Percentiles rank a stretch among this genome's conserved stretches.
These are phyloP conservation scores for Colletotrichum aenigma DNA, from an alignment of 2,329 filamentous ascomycete genomes.

Conservation along the genomic window DNA sequence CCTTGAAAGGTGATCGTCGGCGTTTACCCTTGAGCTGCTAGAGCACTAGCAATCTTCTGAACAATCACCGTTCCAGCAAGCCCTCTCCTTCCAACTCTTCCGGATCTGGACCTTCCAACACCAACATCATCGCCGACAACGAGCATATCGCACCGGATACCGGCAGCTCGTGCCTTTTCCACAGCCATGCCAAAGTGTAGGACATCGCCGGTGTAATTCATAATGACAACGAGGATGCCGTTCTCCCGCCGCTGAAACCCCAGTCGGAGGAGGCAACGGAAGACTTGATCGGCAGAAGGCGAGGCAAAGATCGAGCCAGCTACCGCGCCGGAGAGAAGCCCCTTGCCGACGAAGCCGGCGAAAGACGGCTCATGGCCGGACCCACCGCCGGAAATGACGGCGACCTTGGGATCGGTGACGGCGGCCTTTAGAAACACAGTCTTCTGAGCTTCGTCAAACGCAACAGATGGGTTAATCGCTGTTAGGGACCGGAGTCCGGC, in stretches of 20 bases:
- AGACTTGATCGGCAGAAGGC: slow-evolving; percentile 77
- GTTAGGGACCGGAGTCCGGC: slow-evolving; percentile 28
- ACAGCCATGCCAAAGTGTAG: slow-evolving; percentile 58
- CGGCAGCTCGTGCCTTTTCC: slow-evolving; percentile 67
- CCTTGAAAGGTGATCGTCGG: background rate
- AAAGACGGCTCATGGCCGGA: slow-evolving; percentile 85
- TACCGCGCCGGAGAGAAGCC: slow-evolving; percentile 76
- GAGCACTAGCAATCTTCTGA: slow-evolving; percentile 66
- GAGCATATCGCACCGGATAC: slow-evolving; percentile 67
- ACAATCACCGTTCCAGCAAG: slow-evolving; percentile 70
- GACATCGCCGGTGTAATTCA: background rate
- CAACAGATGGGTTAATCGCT: background rate
- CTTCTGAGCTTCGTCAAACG: slow-evolving; percentile 23
- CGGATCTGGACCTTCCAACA: slow-evolving; percentile 62
- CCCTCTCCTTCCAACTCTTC: slow-evolving; percentile 69
- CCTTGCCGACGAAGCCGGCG: slow-evolving; percentile 75
- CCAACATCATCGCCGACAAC: slow-evolving; percentile 71
- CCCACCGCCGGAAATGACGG: slow-evolving; percentile 34
- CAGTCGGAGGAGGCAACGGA: slow-evolving; percentile 63
- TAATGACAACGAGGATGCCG: slow-evolving; percentile 60
- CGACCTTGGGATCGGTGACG: background rate
- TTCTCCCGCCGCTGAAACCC: slow-evolving; percentile 46
- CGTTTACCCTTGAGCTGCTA: slow-evolving; percentile 36
- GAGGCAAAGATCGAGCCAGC: slow-evolving; percentile 83
- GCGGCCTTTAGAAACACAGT: slow-evolving; percentile 24